A percentile compares a stretch with the other conserved stretches of the same genome.
These are phyloP conservation scores for Aechmea fasciata DNA, from an alignment of 176 grass and related monocot species.

Conservation along the genomic window DNA sequence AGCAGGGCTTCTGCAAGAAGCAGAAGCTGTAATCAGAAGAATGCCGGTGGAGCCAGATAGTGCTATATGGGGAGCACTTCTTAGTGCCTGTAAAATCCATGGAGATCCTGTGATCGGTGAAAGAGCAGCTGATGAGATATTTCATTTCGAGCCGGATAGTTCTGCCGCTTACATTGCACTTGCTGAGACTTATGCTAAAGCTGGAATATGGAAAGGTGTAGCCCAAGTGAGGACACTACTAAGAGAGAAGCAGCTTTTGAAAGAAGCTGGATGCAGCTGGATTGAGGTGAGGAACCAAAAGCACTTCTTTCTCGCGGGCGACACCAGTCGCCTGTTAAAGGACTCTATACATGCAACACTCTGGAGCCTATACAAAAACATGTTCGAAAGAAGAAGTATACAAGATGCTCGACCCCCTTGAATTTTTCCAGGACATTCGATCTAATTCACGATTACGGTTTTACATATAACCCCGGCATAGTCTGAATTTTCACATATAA, in stretches of 20 bases:
- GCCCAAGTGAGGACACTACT: constrained; percentile 14
- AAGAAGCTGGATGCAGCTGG: constrained; percentile 17
- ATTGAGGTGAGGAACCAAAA: constrained; percentile 20
- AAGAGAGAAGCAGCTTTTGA: constrained; percentile 17
- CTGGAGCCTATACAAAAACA: constrained; percentile 9
- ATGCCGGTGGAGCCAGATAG: constrained; percentile 19
- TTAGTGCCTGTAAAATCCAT: constrained; percentile 24
- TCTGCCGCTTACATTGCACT: constrained; percentile 13
- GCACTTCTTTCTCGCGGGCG: constrained; percentile 16
- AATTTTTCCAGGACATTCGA: too few species aligned
- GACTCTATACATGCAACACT: constrained; percentile 12
- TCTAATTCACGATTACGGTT: too few species aligned
- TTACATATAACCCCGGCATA: too few species aligned
- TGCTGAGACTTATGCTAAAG: constrained; percentile 20
- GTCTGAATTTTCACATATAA: too few species aligned
- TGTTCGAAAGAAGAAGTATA: constrained; percentile 3
- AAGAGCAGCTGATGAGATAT: constrained; percentile 19
- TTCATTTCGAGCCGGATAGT: constrained; percentile 21
- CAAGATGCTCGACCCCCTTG: too few species aligned
- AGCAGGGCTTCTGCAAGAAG: constrained; percentile 17
- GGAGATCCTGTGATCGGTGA: constrained; percentile 17
- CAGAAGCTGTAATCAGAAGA: constrained; percentile 10
- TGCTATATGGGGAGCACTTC: constrained; percentile 18
- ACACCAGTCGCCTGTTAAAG: not conserved
- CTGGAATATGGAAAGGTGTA: constrained; percentile 17